Evolutionary conservation across 768 basidiomycete species (phyloP), one percentile per base, ranked within the genome.

Genomic region (Crucibulum laeve): DNA sequence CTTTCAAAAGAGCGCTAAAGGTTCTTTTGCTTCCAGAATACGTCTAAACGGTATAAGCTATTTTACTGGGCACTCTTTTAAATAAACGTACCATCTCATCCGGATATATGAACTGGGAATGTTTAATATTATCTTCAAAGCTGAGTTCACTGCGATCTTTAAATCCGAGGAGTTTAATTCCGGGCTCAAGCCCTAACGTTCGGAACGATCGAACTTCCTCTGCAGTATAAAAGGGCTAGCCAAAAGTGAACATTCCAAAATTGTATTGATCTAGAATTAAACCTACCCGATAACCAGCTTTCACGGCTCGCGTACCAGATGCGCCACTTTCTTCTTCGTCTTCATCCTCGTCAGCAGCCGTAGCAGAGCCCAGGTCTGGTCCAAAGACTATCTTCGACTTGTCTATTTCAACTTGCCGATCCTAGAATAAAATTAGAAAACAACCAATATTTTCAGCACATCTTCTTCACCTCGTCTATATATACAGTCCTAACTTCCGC

Each of bases 1-100:
- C 81, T 51, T 84, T 81, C 25, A 97, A 72, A 3, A 99, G 71
- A 0, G 96, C 91, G 11, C 76, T 82, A 62, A 97, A 97, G 0
- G 94, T 90, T 30, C 95, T 79, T 51, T 87, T 96, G 62, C 91
- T 94, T 5, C 96, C 96, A 6, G 89, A 79, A 64, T 86, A 95
- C 22, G 77, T 61, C 84, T 89, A 40, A 26, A 14, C 26, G n/a
- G 18, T 14, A 24, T 3, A 52, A 42, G 48, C 61, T 52, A 40
- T 24, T 6, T 24, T 22, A 15, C 5, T 6, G 15, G 34, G 14
- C 15, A 22, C 33, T 17, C 33, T 25, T 22, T 10, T 19, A 26
- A 25, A 24, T 14, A 26, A 22, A 60, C 75, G 43, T 49, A 91
- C 95, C 65, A 79, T 67, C 60, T 99, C 96, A 54, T 94, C 84